Evolutionary conservation across 2,329 filamentous ascomycete genomes (phyloP), one percentile per base, ranked within the genome.

Genomic region (Fusarium lateritium): DNA sequence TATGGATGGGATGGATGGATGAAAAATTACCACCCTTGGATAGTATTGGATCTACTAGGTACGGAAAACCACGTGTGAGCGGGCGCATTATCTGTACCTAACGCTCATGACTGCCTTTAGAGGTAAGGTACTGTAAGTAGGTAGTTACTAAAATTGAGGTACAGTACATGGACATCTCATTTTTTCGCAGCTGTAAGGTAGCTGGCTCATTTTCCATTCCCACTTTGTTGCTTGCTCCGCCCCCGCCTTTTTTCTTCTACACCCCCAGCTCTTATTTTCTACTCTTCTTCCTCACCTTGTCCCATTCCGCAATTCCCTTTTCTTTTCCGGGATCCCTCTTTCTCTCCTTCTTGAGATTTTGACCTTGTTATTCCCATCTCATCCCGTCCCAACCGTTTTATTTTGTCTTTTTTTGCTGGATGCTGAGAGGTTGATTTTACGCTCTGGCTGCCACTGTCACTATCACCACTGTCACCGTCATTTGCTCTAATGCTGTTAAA

Each of bases 291-390:
- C 62, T 57, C 42, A 54, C 56, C 54, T 63, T 70, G 53, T 66
- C 59, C 47, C 54, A 56, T 65, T 63, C 47, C 57, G 62, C 55
- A 67, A 73, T 73, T 71, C 71, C 71, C 69, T 73, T 73, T 73
- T 74, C 69, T 74, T 73, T 73, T 68, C 72, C 67, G 65, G 69
- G 69, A 63, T 70, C 61, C 49, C 56, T 65, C 34, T 57, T 38
- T 52, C 26, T 69, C 62, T 42, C 54, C 39, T 42, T 33, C 28
- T 49, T 17, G 40, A 15, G 36, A 59, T 50, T 57, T 53, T 42
- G 39, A 42, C 54, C 57, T 61, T 69, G 63, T 68, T 74, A 73
- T 73, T 73, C 62, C 68, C 67, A 70, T 66, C 55, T 51, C 43
- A 56, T 44, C 44, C 50, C 46, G 46, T 49, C 49, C 28, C 28